phyloP scores from a whole-genome alignment of 2,329 filamentous ascomycete species.

The Aspergillus neotritici region DNA sequence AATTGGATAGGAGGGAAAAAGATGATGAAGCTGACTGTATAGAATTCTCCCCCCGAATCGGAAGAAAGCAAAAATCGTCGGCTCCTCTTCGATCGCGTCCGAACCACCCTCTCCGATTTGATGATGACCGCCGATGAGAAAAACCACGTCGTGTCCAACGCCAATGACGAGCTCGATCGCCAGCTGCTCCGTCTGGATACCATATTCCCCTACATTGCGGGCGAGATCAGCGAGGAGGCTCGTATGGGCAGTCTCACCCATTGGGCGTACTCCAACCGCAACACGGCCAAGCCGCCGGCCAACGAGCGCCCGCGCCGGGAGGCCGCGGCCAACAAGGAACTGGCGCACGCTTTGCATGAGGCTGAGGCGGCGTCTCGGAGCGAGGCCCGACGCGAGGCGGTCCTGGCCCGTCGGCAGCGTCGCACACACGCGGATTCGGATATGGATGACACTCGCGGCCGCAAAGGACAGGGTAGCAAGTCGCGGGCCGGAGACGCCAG shows the following conservation, averaged over 20 bases:
- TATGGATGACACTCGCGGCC: constrained; percentile 57
- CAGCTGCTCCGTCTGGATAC: constrained; percentile 80
- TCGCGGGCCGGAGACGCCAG: constrained; percentile 32
- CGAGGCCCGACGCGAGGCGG: constrained; percentile 75
- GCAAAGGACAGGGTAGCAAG: constrained; percentile 57
- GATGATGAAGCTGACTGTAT: no score
- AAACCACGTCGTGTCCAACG: constrained; percentile 90
- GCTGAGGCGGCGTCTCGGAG: constrained; percentile 79
- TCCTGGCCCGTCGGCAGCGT: constrained; percentile 68
- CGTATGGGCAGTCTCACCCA: constrained; percentile 86
- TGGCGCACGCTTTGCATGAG: constrained; percentile 66
- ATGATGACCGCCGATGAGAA: constrained; percentile 92
- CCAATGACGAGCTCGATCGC: constrained; percentile 80
- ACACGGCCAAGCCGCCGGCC: constrained; percentile 51
- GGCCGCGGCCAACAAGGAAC: constrained; percentile 65
- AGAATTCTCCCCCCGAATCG: constrained; percentile 20
- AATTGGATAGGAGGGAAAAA: no score
- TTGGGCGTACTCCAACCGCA: constrained; percentile 89
- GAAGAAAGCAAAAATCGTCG: constrained; percentile 45
- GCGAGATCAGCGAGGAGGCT: constrained; percentile 89
- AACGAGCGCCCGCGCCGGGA: constrained; percentile 73
- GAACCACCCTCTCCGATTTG: constrained; percentile 74
- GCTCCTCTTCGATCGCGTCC: constrained; percentile 70
- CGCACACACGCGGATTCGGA: constrained; percentile 72
- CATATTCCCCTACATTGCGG: constrained; percentile 78